Percentiles rank a stretch among this genome's conserved stretches.
phyloP scores from a whole-genome alignment of 352 stramenopile species.

The Thalassiosira hispida region DNA sequence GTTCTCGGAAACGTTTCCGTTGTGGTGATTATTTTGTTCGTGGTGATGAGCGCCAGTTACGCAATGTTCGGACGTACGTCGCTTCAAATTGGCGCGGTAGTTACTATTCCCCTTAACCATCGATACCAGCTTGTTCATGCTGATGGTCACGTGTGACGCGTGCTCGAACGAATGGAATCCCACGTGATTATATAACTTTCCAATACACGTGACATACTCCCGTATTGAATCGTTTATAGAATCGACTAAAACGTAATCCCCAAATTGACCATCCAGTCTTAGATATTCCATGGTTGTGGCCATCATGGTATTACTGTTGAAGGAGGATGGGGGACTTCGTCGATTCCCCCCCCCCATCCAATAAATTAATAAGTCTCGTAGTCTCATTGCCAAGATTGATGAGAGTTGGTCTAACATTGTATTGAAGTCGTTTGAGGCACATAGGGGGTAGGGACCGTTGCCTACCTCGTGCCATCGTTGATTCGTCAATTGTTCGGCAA shows the following conservation, averaged over 20 bases:
- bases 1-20: constrained; percentile 1
- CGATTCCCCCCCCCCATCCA: constrained; percentile 6
- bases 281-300: constrained; percentile 18
- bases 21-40: not conserved
- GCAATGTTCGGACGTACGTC: constrained; percentile 11
- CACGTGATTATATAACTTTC: constrained; percentile 48
- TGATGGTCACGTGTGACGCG: constrained; percentile 59
- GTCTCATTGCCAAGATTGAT: constrained; percentile 32
- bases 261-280: constrained; percentile 23
- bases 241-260: constrained; percentile 43
- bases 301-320: not conserved
- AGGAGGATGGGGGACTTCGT: not conserved
- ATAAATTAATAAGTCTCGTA: constrained; percentile 44
- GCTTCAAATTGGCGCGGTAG: constrained; percentile 6
- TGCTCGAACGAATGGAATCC: constrained; percentile 71
- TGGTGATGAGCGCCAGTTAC: not conserved
- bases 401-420: constrained; percentile 57
- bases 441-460: constrained; percentile 32
- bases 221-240: constrained; percentile 33
- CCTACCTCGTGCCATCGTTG: constrained; percentile 64
- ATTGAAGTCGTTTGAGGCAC: constrained; percentile 43
- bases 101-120: constrained; percentile 43
- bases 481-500: constrained; percentile 40
- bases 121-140: constrained; percentile 68
- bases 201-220: constrained; percentile 44